A percentile compares a stretch with the other conserved stretches of the same genome.
phyloP scores from a whole-genome alignment of 164 flowering plant genomes.

The Magnolia sinica region DNA sequence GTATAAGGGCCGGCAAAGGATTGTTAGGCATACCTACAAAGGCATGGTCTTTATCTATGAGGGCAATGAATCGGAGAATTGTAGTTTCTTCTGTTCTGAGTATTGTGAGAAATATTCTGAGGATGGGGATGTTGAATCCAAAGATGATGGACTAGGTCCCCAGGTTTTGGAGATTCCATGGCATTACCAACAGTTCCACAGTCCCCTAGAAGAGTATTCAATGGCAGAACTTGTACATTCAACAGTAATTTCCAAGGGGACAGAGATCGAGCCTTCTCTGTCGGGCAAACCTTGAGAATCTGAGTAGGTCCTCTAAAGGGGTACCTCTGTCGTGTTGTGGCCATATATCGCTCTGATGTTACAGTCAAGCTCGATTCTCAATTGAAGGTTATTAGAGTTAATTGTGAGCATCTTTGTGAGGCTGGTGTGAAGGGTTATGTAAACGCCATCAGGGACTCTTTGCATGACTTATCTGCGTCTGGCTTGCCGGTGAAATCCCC shows the following conservation, averaged over 20 bases:
- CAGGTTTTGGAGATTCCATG: slow-evolving; percentile 48
- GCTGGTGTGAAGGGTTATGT: slow-evolving; percentile 54
- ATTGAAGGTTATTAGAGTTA: slow-evolving; percentile 80
- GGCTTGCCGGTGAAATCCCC: slow-evolving; percentile 24
- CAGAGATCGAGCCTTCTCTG: slow-evolving; percentile 50
- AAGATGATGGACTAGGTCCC: slow-evolving; percentile 39
- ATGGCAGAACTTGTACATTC: slow-evolving; percentile 33
- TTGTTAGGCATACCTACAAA: slow-evolving; percentile 63
- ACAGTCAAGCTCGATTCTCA: slow-evolving; percentile 91
- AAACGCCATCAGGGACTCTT: slow-evolving; percentile 37
- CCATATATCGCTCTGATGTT: slow-evolving; percentile 63
- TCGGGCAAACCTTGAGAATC: slow-evolving; percentile 87
- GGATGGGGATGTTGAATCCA: slow-evolving; percentile 35
- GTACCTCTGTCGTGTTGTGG: slow-evolving; percentile 77
- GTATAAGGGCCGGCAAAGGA: slow-evolving; percentile 68
- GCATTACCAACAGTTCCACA: slow-evolving; percentile 65
- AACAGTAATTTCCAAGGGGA: slow-evolving; percentile 37
- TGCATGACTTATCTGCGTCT: slow-evolving; percentile 42
- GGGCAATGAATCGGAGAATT: slow-evolving; percentile 58
- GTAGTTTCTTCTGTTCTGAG: slow-evolving; percentile 67
- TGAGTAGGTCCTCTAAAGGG: slow-evolving; percentile 90
- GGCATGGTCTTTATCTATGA: slow-evolving; percentile 68
- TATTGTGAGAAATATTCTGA: slow-evolving; percentile 55
- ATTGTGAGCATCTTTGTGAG: slow-evolving; percentile 75
- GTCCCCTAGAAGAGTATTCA: slow-evolving; percentile 49